Evolutionary conservation across 2,329 filamentous ascomycete species (phyloP).

Genomic region (Pezicula neosporulosa): DNA sequence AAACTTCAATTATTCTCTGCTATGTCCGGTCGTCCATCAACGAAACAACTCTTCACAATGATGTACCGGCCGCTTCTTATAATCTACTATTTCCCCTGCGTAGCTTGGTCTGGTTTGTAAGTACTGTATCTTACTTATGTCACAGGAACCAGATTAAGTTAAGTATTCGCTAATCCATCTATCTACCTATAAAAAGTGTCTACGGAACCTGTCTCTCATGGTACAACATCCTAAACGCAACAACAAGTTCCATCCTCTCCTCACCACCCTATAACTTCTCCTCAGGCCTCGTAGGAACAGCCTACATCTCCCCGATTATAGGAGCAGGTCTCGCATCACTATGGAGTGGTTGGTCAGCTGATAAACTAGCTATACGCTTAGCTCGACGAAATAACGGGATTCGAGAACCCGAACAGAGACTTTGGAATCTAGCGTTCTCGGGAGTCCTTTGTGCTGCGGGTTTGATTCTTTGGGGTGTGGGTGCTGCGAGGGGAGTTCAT

Average conservation of each 20-base stretch:
- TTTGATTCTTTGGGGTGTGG: conserved; percentile 44
- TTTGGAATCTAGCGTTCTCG: conserved; percentile 22
- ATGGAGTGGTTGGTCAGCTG: conserved; percentile 14
- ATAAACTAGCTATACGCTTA: conserved; percentile 43
- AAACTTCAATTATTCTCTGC: not conserved
- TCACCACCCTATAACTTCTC: conserved; percentile 27
- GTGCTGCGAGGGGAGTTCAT: conserved; percentile 39
- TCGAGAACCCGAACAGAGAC: conserved; percentile 32
- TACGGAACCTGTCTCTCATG: conserved; percentile 24
- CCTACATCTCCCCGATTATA: conserved; percentile 19
- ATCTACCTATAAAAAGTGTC: too few relatives aligned
- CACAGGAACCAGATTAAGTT: too few relatives aligned
- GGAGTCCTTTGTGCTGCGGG: conserved; percentile 36
- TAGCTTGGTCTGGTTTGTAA: conserved; percentile 12
- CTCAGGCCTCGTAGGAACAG: conserved; percentile 19
- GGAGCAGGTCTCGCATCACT: conserved; percentile 14
- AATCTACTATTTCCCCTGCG: conserved; percentile 25
- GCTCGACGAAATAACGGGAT: conserved; percentile 18
- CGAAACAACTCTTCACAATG: conserved; percentile 18
- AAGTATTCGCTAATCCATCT: too few relatives aligned
- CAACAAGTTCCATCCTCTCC: conserved; percentile 21
- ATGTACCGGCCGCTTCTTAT: conserved; percentile 15
- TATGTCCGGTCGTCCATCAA: not conserved
- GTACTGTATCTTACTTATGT: too few relatives aligned
- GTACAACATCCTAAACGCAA: conserved; percentile 27